Conservation (phyloP, 305 asterid species). For the Lippia alba region DNA sequence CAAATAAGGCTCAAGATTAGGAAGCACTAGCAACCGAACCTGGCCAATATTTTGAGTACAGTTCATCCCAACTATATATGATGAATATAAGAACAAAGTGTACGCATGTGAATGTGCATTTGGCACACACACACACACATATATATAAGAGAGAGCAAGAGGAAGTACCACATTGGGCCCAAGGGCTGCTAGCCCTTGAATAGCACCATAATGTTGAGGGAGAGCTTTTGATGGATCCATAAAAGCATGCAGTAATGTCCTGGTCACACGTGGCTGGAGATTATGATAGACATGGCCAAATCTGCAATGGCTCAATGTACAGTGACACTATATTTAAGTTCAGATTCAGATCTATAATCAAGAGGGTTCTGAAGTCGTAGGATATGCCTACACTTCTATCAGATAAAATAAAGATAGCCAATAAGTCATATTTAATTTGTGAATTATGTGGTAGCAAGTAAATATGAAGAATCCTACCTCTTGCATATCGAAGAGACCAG, state of each 20-base stretch:
- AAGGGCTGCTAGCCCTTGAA: conserved; percentile 92
- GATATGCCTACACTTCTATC: conserved; percentile 24
- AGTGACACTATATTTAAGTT: background rate
- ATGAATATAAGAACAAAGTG: conserved; percentile 13
- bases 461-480: conserved; percentile 60
- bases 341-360: conserved; percentile 2
- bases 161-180: conserved; percentile 89
- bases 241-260: conserved; percentile 78
- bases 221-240: conserved; percentile 85
- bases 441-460: conserved; percentile 18
- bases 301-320: conserved; percentile 49
- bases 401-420: conserved; percentile 22
- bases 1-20: conserved; percentile 84
- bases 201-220: conserved; percentile 98
- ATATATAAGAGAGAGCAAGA: conserved; percentile 13
- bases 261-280: conserved; percentile 88
- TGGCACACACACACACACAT: background rate
- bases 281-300: conserved; percentile 82
- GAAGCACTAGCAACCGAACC: conserved; percentile 83
- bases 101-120: background rate
- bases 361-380: conserved; percentile 8
- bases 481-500: conserved; percentile 89
- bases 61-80: conserved; percentile 2
- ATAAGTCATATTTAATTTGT: conserved; percentile 17
- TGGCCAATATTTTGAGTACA: conserved; percentile 39